Evolutionary conservation across 768 basidiomycete species (phyloP).

Genomic region (Pleurotus tuber-regium): DNA sequence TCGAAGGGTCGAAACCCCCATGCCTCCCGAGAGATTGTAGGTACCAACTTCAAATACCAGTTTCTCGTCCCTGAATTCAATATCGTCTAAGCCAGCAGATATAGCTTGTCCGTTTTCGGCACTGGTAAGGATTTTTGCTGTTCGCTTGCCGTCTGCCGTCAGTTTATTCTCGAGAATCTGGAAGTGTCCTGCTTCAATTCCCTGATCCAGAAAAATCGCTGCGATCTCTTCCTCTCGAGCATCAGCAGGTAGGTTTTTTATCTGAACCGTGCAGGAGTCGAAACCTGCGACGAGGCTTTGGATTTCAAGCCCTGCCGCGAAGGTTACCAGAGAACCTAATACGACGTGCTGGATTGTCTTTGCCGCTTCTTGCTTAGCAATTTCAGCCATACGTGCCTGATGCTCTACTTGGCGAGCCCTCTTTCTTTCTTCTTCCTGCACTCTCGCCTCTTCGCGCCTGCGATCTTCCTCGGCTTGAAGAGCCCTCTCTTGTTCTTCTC

Average conservation of each 20-base stretch:
- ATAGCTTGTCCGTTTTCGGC: slow-evolving; percentile 38
- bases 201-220: slow-evolving; percentile 41
- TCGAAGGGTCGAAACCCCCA: slow-evolving; percentile 33
- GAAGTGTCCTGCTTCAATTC: slow-evolving; percentile 32
- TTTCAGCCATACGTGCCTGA: slow-evolving; percentile 18
- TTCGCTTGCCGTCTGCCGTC: slow-evolving; percentile 21
- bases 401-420: slow-evolving; percentile 17
- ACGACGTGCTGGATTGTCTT: slow-evolving; percentile 40
- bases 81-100: slow-evolving; percentile 44
- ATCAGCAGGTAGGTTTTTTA: slow-evolving; percentile 43
- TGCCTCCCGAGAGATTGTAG: slow-evolving; percentile 36
- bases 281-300: slow-evolving; percentile 45
- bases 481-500: neutral
- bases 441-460: neutral
- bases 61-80: slow-evolving; percentile 41
- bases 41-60: slow-evolving; percentile 42
- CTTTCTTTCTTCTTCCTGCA: neutral
- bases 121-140: slow-evolving; percentile 43
- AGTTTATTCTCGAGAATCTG: slow-evolving; percentile 31
- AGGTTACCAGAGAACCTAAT: slow-evolving; percentile 49
- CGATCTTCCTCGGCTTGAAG: slow-evolving; percentile 5
- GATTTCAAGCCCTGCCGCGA: slow-evolving; percentile 47
- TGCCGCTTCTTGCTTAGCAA: slow-evolving; percentile 35
- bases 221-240: slow-evolving; percentile 37
- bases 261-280: slow-evolving; percentile 45